Base-by-base conservation (phyloP, 169 alveolate species). In the Plasmodium blacklocki region DNA sequence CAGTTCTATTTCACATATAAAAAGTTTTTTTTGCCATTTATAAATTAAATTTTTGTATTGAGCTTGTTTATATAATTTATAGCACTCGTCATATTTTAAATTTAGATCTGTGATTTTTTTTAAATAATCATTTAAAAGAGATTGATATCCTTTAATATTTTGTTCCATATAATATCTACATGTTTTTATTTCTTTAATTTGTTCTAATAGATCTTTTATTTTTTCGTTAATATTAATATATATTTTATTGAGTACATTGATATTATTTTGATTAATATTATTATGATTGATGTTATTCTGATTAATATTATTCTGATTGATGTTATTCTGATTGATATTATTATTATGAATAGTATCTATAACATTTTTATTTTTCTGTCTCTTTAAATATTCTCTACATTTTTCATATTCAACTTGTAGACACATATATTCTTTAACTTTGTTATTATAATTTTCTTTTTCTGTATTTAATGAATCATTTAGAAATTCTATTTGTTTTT, bases 61-160 rank as follows among this genome's bases (percentile, higher is more conserved):
- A 56, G 83, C 50, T 63, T 80, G 85, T 80, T 52, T 68, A 80
- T 80, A 72, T 80, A 80, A 68, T 68, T 68, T 68, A 68, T 68
- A 80, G 47, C 68, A 80, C 47, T 80, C 15, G 18, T 80, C 85
- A 29, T 32, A 80, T 39, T 80, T 80, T 72, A 80, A 68, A 80
- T 80, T 67, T 18, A 50, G 54, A 47, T 66, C 83, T 19, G 90
- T 67, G 14, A 80, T 68, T 80, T 67, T 68, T 80, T 80, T 67
- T 56, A 80, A 52, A 68, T 80, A 80, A 14, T 68, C 83, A 26
- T 54, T 80, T 14, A 80, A 45, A 12, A 80, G 29, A 2, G 62
- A 39, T 66, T 80, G 67, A 49, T 80, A 80, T 43, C 43, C 60
- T 67, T 80, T 80, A 19, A 80, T 58, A 43, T 80, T 80, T 62